Conservation (phyloP, 495 filamentous ascomycete genomes). For the Oidiodendron maius region DNA sequence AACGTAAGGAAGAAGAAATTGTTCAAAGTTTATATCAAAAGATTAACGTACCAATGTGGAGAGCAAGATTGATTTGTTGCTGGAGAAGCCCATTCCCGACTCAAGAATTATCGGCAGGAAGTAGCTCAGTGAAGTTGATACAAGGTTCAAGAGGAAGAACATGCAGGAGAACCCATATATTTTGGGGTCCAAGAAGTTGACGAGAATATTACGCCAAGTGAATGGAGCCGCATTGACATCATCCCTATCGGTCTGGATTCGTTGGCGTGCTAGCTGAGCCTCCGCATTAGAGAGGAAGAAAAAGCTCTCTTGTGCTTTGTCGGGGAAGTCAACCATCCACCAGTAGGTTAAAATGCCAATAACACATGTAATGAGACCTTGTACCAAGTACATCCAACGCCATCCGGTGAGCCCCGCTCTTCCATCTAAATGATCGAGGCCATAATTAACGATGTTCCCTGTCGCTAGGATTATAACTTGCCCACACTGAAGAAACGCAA, state of each 20-base stretch:
- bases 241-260: constrained; percentile 58
- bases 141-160: constrained; percentile 71
- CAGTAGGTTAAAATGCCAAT: constrained; percentile 65
- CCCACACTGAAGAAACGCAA: constrained; percentile 65
- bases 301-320: constrained; percentile 55
- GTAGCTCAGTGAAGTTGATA: constrained; percentile 62
- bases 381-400: constrained; percentile 75
- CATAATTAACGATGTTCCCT: constrained; percentile 67
- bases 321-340: constrained; percentile 80
- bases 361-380: constrained; percentile 56
- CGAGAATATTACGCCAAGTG: constrained; percentile 49
- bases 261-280: constrained; percentile 44
- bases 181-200: constrained; percentile 60
- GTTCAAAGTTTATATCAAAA: no score
- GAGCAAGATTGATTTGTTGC: constrained; percentile 60
- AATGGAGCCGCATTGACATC: constrained; percentile 61
- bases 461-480: constrained; percentile 65
- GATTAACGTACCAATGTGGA: no score
- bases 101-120: constrained; percentile 70
- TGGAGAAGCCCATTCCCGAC: constrained; percentile 64
- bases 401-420: constrained; percentile 57
- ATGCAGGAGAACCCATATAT: constrained; percentile 66
- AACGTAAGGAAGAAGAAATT: no score
- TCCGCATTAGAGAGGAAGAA: constrained; percentile 57
- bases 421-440: constrained; percentile 59